Evolutionary conservation across 164 flowering plant species (phyloP).

Genomic region (Chimonanthus salicifolius): DNA sequence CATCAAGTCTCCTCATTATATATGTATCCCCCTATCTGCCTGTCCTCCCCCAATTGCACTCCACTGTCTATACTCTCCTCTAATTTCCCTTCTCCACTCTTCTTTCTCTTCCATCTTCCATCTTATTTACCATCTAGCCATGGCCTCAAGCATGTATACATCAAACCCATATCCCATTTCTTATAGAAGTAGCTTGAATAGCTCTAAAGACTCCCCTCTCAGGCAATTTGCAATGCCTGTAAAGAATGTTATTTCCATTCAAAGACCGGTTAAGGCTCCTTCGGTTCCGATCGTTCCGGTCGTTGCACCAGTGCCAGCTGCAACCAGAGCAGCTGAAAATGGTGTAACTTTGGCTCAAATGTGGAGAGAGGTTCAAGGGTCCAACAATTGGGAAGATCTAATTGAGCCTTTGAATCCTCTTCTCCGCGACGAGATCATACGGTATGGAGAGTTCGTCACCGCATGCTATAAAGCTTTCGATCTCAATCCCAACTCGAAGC

Average conservation of each 20-base stretch:
- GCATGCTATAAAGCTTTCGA: slow-evolving; percentile 78
- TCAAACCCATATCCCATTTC: neutral
- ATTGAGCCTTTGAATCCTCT: slow-evolving; percentile 62
- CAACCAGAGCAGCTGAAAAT: neutral
- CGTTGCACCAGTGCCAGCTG: slow-evolving; percentile 9
- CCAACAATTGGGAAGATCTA: slow-evolving; percentile 58
- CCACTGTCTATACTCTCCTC: neutral
- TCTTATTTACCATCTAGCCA: neutral
- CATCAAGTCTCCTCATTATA: neutral
- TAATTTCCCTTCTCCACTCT: neutral
- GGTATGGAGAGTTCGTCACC: slow-evolving; percentile 60
- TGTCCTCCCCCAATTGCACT: neutral
- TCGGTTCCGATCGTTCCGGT: neutral
- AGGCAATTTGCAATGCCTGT: slow-evolving; percentile 2
- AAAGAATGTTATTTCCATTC: neutral
- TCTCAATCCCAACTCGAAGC: slow-evolving; percentile 53
- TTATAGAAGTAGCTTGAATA: neutral
- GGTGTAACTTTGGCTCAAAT: slow-evolving; percentile 18
- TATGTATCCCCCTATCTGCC: neutral
- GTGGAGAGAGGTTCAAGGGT: slow-evolving; percentile 74
- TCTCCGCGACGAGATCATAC: slow-evolving; percentile 53
- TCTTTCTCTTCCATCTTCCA: neutral
- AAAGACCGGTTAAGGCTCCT: neutral
- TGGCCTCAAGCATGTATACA: slow-evolving; percentile 14
- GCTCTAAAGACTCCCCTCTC: neutral